These are phyloP conservation scores for Dysphania ambrosioides DNA, from an alignment of 148 eudicot genomes.

Conservation along the genomic window DNA sequence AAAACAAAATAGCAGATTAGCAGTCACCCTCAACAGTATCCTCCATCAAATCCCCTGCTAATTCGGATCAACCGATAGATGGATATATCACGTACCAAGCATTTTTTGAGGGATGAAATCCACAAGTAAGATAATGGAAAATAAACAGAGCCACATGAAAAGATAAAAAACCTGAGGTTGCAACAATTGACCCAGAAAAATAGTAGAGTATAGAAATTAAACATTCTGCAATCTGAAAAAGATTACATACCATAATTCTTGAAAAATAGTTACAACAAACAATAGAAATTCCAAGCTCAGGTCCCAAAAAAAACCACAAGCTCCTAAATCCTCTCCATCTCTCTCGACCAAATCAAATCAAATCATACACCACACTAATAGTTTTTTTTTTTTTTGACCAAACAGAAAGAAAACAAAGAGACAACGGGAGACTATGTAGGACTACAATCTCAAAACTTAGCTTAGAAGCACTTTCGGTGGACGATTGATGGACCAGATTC, in stretches of 20 bases:
- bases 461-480: conserved; percentile 49
- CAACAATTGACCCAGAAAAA: conserved; percentile 30
- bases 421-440: conserved; percentile 32
- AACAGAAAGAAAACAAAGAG: conserved; percentile 31
- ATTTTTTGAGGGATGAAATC: neutral
- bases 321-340: conserved; percentile 37
- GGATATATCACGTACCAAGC: neutral
- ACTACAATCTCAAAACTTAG: conserved; percentile 33
- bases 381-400: conserved; percentile 27
- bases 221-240: conserved; percentile 26
- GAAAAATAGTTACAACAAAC: conserved; percentile 40
- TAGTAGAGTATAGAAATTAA: conserved; percentile 26
- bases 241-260: conserved; percentile 32
- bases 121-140: neutral
- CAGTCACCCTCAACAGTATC: neutral
- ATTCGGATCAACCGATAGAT: neutral
- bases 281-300: conserved; percentile 29
- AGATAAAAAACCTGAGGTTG: neutral
- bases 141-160: neutral
- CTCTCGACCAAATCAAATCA: conserved; percentile 35
- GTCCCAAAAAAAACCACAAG: conserved; percentile 34
- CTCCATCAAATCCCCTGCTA: neutral
- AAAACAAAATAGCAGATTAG: neutral
- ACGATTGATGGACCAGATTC: conserved; percentile 49
- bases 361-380: conserved; percentile 37